These are phyloP conservation scores for Sideroxylon spinosum DNA, from an alignment of 179 eudicot genomes.

Conservation along the genomic window DNA sequence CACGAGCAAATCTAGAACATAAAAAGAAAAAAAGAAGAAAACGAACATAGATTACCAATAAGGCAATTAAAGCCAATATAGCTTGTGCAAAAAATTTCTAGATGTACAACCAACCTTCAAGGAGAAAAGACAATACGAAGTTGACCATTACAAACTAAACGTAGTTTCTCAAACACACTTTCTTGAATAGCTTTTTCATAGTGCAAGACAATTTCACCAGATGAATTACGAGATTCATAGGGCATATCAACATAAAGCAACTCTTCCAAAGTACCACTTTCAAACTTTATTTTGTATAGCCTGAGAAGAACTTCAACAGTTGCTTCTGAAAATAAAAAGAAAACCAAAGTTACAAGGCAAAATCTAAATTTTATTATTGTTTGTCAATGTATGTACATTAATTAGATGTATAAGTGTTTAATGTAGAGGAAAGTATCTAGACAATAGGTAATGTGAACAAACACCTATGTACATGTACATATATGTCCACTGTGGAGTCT, in stretches of 20 bases:
- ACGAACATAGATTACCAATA: neutral
- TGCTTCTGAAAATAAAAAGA: conserved; percentile 48
- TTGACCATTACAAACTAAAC: conserved; percentile 88
- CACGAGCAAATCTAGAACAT: conserved; percentile 74
- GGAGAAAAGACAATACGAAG: conserved; percentile 79
- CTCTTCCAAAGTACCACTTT: conserved; percentile 86
- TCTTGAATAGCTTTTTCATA: conserved; percentile 90
- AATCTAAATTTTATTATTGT: neutral
- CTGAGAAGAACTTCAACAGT: conserved; percentile 83
- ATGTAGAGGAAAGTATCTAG: too few relatives aligned
- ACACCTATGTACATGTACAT: too few relatives aligned
- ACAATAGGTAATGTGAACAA: too few relatives aligned
- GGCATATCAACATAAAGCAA: conserved; percentile 89
- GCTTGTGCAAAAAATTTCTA: neutral
- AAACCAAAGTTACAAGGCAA: neutral
- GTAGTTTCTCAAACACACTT: conserved; percentile 83
- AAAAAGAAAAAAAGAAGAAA: neutral
- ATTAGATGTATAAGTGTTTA: too few relatives aligned
- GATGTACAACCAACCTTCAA: conserved; percentile 49
- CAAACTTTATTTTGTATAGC: conserved; percentile 82
- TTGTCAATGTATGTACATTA: too few relatives aligned
- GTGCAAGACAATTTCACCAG: conserved; percentile 82
- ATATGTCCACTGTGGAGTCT: too few relatives aligned
- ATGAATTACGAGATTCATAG: conserved; percentile 64
- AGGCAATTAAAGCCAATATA: neutral